phyloP scores from a whole-genome alignment of 495 filamentous ascomycete genomes.

The Niebla homalea region DNA sequence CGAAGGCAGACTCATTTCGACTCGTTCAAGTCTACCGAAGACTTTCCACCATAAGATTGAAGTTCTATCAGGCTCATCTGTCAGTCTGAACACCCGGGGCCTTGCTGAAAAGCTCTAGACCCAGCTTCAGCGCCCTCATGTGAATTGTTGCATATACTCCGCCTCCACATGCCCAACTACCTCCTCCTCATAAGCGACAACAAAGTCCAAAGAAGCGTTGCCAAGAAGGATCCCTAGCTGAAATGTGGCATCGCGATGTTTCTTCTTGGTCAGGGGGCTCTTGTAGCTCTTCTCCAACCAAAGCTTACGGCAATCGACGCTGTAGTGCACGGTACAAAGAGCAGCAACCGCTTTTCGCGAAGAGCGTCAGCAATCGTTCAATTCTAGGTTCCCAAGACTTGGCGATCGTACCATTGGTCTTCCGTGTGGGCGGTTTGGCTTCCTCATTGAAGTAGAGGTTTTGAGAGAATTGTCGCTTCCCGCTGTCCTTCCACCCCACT shows the following conservation, averaged over 20 bases:
- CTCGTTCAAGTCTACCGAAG: too few relatives aligned
- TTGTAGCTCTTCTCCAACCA: neutral
- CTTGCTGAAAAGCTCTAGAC: too few relatives aligned
- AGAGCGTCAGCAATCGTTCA: too few relatives aligned
- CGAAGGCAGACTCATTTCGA: too few relatives aligned
- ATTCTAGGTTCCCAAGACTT: neutral
- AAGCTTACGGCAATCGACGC: neutral
- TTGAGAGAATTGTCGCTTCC: neutral
- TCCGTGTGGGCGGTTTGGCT: conserved; percentile 3
- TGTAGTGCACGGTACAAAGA: conserved; percentile 2
- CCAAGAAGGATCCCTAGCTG: neutral
- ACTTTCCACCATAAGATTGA: too few relatives aligned
- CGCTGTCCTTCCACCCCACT: neutral
- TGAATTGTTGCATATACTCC: conserved; percentile 8
- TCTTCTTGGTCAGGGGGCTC: neutral
- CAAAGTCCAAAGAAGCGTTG: conserved; percentile 9
- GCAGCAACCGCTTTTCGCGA: neutral
- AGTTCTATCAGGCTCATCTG: too few relatives aligned
- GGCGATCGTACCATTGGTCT: neutral
- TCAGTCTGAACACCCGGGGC: too few relatives aligned
- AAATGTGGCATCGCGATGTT: neutral
- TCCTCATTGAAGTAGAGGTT: conserved; percentile 2
- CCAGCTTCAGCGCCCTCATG: neutral
- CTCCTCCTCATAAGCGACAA: conserved; percentile 1
- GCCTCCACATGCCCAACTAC: conserved; percentile 1